Conservation (phyloP, 83 land plant species). For the Diphasiastrum complanatum region DNA sequence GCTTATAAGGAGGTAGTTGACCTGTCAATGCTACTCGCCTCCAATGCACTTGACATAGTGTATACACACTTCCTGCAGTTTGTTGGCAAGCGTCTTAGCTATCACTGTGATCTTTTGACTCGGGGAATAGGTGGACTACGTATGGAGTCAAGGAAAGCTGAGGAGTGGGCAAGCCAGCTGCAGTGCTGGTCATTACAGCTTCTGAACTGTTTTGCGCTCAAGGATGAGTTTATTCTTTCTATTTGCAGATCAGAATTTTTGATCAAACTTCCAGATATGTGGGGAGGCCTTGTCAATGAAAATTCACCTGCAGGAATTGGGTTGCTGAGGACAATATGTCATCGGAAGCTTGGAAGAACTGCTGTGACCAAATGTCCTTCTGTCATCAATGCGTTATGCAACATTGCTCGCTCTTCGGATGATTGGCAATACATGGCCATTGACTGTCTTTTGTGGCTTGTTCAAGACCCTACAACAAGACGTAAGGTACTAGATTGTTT, state of each 20-base stretch:
- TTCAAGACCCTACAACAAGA: slow-evolving; percentile 60
- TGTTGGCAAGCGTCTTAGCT: slow-evolving; percentile 43
- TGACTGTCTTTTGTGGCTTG: slow-evolving; percentile 71
- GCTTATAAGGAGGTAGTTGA: neutral
- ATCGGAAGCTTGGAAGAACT: slow-evolving; percentile 44
- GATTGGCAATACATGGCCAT: slow-evolving; percentile 94
- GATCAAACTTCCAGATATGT: slow-evolving; percentile 55
- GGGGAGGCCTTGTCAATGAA: slow-evolving; percentile 79
- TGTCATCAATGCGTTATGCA: slow-evolving; percentile 52
- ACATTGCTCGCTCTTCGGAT: slow-evolving; percentile 80
- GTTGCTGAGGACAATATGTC: slow-evolving; percentile 64
- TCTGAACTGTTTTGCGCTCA: slow-evolving; percentile 72
- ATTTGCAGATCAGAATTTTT: slow-evolving; percentile 56
- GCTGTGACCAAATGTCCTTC: slow-evolving; percentile 38
- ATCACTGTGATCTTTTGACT: slow-evolving; percentile 82
- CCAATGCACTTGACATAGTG: neutral
- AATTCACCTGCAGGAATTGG: slow-evolving; percentile 79
- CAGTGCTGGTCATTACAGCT: slow-evolving; percentile 88
- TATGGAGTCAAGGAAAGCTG: slow-evolving; percentile 71
- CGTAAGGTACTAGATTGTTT: slow-evolving; percentile 23
- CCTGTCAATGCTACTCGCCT: neutral
- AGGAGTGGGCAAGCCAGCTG: slow-evolving; percentile 94
- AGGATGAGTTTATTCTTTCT: slow-evolving; percentile 44
- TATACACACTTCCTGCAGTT: slow-evolving; percentile 56
- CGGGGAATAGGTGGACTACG: slow-evolving; percentile 72